Percentiles rank a stretch among this genome's conserved stretches.
Evolutionary conservation across 2,329 filamentous ascomycete species (phyloP).

Genomic region (Calonectria hongkongensis): DNA sequence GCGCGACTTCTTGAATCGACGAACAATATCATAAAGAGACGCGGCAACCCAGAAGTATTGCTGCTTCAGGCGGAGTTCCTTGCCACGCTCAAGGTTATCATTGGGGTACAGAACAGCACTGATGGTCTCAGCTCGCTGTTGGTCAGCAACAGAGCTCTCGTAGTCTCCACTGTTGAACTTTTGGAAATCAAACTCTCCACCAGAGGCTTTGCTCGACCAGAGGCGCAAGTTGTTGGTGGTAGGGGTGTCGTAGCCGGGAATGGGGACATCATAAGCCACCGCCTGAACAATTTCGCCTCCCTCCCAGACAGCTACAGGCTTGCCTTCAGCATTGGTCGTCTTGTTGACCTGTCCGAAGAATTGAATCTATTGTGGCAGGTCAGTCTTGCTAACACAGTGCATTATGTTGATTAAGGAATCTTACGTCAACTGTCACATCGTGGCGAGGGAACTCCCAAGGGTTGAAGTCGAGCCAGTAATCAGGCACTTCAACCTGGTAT

Average conservation of each 20-base stretch:
- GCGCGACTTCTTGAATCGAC: slow-evolving; percentile 98
- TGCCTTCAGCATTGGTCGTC: slow-evolving; percentile 84
- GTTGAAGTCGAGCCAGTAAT: slow-evolving; percentile 99
- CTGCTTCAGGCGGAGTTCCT: slow-evolving; percentile 98
- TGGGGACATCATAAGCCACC: slow-evolving; percentile 93
- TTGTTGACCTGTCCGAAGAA: slow-evolving; percentile 93
- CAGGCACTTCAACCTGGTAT: slow-evolving; percentile 97
- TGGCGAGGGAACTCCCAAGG: slow-evolving; percentile 98
- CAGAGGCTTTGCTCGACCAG: slow-evolving; percentile 98
- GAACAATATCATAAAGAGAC: slow-evolving; percentile 95
- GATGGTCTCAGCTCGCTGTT: slow-evolving; percentile 99
- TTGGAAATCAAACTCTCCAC: slow-evolving; percentile 98
- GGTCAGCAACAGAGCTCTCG: slow-evolving; percentile 97
- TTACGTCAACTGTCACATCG: slow-evolving; percentile 92
- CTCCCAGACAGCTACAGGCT: slow-evolving; percentile 86
- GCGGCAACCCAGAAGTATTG: slow-evolving; percentile 99
- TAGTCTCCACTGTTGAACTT: slow-evolving; percentile 99
- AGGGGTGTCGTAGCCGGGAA: slow-evolving; percentile 91
- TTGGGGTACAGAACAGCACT: slow-evolving; percentile 98
- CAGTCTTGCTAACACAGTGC: slow-evolving; percentile 19
- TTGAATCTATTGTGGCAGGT: slow-evolving; percentile 77
- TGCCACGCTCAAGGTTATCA: slow-evolving; percentile 96
- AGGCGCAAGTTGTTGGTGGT: slow-evolving; percentile 97
- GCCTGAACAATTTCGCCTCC: slow-evolving; percentile 94
- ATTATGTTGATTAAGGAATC: slow-evolving; percentile 51